phyloP scores from a whole-genome alignment of 805 yeast genomes.

The Millerago galiae region DNA sequence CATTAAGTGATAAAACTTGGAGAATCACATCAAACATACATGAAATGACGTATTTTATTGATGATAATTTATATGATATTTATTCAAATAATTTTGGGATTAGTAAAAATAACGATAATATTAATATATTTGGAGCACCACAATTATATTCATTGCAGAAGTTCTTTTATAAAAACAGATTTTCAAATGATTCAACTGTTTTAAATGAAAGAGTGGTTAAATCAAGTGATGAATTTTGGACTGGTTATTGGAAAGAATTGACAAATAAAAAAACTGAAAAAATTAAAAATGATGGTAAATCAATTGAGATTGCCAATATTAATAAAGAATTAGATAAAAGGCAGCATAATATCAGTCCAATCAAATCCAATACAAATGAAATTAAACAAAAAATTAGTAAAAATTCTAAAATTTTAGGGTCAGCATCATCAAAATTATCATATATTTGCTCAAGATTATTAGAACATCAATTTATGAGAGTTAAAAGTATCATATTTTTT shows the following conservation, averaged over 20 bases:
- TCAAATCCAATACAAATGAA: not conserved
- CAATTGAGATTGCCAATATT: constrained; percentile 24
- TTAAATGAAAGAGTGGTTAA: constrained; percentile 28
- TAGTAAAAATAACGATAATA: constrained; percentile 27
- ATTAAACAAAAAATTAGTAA: not conserved
- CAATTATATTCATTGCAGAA: constrained; percentile 47
- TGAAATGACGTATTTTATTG: constrained; percentile 56
- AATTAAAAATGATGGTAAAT: constrained; percentile 31
- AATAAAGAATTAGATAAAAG: constrained; percentile 20
- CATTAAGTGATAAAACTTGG: constrained; percentile 51
- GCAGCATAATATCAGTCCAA: constrained; percentile 2
- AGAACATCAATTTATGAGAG: constrained; percentile 40
- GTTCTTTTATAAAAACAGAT: constrained; percentile 47
- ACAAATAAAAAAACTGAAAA: constrained; percentile 31
- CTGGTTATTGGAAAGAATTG: constrained; percentile 41
- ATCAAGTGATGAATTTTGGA: constrained; percentile 44
- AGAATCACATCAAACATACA: constrained; percentile 50
- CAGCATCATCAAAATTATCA: constrained; percentile 58
- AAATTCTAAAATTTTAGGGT: constrained; percentile 41
- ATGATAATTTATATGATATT: constrained; percentile 33
- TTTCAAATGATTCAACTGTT: constrained; percentile 26
- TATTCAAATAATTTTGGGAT: constrained; percentile 38
- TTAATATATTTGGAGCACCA: constrained; percentile 53
- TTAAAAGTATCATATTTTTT: constrained; percentile 58
- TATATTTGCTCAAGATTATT: constrained; percentile 49